A percentile compares a stretch with the other conserved stretches of the same genome.
These are phyloP conservation scores for Chlorella sp. DNA, from an alignment of 139 green algal genomes.

Conservation along the genomic window DNA sequence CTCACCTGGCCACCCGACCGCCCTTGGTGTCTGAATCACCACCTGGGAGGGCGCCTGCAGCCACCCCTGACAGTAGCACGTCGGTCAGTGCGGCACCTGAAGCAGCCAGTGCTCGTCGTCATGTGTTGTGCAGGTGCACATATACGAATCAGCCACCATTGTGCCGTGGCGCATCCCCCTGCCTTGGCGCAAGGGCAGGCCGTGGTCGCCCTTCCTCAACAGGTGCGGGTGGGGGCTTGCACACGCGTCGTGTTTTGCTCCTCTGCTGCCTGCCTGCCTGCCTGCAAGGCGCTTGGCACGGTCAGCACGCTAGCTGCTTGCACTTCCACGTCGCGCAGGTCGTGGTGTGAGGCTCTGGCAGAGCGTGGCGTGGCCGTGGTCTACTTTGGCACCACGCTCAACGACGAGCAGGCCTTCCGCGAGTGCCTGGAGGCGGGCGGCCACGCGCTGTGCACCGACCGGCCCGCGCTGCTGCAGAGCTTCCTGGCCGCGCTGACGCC, in stretches of 20 bases:
- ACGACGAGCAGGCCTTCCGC: not conserved
- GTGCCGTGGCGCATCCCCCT: not conserved
- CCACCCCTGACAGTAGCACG: too few species aligned
- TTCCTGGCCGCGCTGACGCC: too few species aligned
- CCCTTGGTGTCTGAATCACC: too few species aligned
- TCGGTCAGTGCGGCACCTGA: too few species aligned
- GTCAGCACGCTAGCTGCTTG: too few species aligned
- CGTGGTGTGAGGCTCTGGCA: not conserved
- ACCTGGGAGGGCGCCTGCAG: too few species aligned
- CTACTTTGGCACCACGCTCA: not conserved
- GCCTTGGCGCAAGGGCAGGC: not conserved
- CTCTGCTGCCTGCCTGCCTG: too few species aligned
- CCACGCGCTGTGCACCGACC: not conserved
- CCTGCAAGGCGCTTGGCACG: too few species aligned
- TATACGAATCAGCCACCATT: not conserved
- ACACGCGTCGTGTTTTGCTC: too few species aligned
- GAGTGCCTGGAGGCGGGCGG: not conserved
- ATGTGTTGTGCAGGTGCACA: not conserved
- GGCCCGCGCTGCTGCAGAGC: not conserved
- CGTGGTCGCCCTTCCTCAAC: not conserved
- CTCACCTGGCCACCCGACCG: too few species aligned
- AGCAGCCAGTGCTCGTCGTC: too few species aligned
- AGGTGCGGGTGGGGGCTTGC: too few species aligned
- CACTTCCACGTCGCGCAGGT: not conserved
- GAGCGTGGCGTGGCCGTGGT: not conserved